phyloP scores from a whole-genome alignment of 1,284 basidiomycete species.

The Entoloma clypeatum region DNA sequence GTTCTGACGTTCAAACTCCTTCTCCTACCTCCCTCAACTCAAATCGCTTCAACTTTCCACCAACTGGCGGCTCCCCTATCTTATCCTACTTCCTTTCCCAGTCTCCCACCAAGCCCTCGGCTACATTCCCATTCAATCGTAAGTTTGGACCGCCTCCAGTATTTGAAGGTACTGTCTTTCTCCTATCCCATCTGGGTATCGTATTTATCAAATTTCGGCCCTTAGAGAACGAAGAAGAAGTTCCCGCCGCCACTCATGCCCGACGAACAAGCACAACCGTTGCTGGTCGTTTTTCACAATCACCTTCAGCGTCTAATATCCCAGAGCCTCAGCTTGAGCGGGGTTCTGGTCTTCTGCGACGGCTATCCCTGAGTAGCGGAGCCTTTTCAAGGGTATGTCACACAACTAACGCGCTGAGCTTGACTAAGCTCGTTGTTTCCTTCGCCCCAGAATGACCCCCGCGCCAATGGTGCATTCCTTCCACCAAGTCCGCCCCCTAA shows the following conservation, averaged over 20 bases:
- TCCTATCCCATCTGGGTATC: background rate
- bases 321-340: constrained; percentile 54
- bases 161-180: constrained; percentile 51
- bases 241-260: constrained; percentile 41
- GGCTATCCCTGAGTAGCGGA: constrained; percentile 62
- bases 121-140: constrained; percentile 58
- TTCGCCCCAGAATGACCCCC: constrained; percentile 24
- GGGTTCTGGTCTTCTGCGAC: constrained; percentile 62
- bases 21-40: constrained; percentile 33
- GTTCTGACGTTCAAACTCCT: constrained; percentile 47
- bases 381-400: constrained; percentile 51
- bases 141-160: constrained; percentile 52
- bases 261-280: constrained; percentile 48
- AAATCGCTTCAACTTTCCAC: constrained; percentile 44
- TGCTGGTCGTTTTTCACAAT: constrained; percentile 45
- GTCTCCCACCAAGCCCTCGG: constrained; percentile 48
- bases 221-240: constrained; percentile 40
- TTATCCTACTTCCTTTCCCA: constrained; percentile 64
- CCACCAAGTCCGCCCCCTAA: constrained; percentile 48
- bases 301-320: constrained; percentile 30
- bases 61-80: constrained; percentile 63
- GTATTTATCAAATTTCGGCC: constrained; percentile 2
- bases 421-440: constrained; percentile 11
- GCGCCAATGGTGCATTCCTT: constrained; percentile 18
- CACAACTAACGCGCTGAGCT: background rate